Conservation (phyloP, 805 yeast species). For the Aciculoconidium aculeatum region DNA sequence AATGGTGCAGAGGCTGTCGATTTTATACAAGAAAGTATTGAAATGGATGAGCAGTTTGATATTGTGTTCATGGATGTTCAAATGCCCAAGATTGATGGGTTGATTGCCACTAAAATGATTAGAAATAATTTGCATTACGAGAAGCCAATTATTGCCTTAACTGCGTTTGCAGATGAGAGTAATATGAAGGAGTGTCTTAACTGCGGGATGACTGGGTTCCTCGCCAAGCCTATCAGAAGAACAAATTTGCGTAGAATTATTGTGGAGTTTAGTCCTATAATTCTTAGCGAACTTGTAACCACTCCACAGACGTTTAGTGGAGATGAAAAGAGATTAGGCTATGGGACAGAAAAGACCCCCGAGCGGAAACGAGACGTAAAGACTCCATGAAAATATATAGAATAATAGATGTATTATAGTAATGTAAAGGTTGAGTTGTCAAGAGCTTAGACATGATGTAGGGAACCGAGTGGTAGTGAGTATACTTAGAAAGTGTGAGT, state of each 20-base stretch:
- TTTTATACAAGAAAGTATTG: slow-evolving; percentile 46
- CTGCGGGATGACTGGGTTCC: slow-evolving; percentile 90
- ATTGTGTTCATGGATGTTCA: slow-evolving; percentile 94
- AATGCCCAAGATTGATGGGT: slow-evolving; percentile 92
- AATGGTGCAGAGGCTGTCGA: slow-evolving; percentile 90
- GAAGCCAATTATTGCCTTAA: slow-evolving; percentile 85
- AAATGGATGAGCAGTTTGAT: slow-evolving; percentile 45
- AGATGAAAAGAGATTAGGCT: slow-evolving; percentile 25
- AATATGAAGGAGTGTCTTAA: slow-evolving; percentile 80
- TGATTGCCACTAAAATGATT: slow-evolving; percentile 72
- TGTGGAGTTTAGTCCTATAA: slow-evolving; percentile 37
- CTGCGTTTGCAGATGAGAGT: slow-evolving; percentile 92
- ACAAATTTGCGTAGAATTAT: slow-evolving; percentile 57
- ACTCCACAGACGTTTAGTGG: slow-evolving; percentile 25
- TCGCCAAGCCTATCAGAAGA: slow-evolving; percentile 82
- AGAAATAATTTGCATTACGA: slow-evolving; percentile 54
- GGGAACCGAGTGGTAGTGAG: too few species aligned
- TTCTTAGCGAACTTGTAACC: slow-evolving; percentile 27
- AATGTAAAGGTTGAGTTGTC: too few species aligned
- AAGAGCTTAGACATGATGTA: too few species aligned
- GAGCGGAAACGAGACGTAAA: too few species aligned
- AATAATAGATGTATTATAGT: too few species aligned
- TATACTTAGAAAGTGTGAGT: too few species aligned
- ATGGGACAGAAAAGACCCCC: slow-evolving; percentile 6
- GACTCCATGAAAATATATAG: too few species aligned